Base-by-base conservation (phyloP, 768 basidiomycete genomes). In the Tulasnella sp. region DNA sequence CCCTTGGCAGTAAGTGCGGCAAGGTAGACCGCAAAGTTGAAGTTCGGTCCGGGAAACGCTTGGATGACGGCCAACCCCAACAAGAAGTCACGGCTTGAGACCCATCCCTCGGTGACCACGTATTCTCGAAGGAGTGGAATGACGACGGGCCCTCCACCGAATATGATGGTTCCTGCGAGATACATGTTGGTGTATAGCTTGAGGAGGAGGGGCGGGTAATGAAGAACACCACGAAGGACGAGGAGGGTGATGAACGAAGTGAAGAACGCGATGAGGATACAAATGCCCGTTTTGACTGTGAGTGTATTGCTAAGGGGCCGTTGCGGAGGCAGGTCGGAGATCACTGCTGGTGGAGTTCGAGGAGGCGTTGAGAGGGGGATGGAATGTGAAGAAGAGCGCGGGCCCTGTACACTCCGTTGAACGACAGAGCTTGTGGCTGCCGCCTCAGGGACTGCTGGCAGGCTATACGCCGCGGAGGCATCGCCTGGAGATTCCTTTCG, bases 101-200 rank as follows among this genome's bases (percentile, higher is more conserved):
- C 89, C 89, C 89, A 89, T 31, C 88, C 89, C 44, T 86, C 86
- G 31, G 88, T 86, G 37, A 91, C 90, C 1, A 88, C 87, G 82
- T 91, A 91, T 77, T 87, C 87, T 41, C 89, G 85, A 22, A 90
- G 84, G 8, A 90, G 86, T 16, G 90, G 90, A 81, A 90, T 89
- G 46, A 91, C 90, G 14, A 91, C 90, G 1, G 90, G 90, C 50
- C 90, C 90, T 20, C 90, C 90, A 14, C 84, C 89, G 79, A 89
- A 89, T 54, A 89, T 89, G 80, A 89, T 87, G 14, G 87, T 87
- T 12, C 89, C 89, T 0, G 88, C 89, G 20, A 89, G 83, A 82
- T 88, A 86, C 87, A 89, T 87, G 83, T 88, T 89, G 76, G 85
- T 87, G 84, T 89, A 89, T 28, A 77, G 54, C 81, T 64, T 80